Evolutionary conservation across 208 protist species (phyloP), one percentile per base, ranked within the genome.

Genomic region (Lotmaria passim): DNA sequence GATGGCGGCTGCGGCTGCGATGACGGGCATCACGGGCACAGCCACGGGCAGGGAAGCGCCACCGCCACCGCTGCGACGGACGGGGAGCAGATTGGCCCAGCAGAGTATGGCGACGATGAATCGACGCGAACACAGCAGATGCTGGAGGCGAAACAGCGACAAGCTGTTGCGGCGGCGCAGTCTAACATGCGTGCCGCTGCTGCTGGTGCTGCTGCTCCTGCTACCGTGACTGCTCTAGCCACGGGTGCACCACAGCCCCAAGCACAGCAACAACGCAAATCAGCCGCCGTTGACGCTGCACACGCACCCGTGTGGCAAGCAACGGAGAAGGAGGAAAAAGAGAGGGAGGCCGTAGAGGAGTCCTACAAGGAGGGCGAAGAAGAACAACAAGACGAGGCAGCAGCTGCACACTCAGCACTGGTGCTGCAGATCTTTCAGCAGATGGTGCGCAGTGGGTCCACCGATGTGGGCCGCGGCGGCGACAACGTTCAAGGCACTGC

Each of bases 401-500:
- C 2, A 43, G 63, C 30, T 23, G 58, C 14, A 11, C 24, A 8
- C 30, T 64, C 58, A 26, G 19, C 53, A 19, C 39, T 80, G 36
- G 61, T 62, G 46, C 48, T 68, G 55, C 36, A 63, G 19, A 59
- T 83, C 36, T 83, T 83, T 12, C 66, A 83, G 44, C 52, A 83
- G 59, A 80, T 80, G 78, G 24, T 83, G 31, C 78, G 78, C 67
- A 71, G n/a, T 14, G 78, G 78, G 8, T 56, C 58, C 6, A 48
- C 34, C 10, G 65, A 79, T 34, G 21, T 82, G 15, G 57, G 39
- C 2, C 64, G 58, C 10, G 51, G 63, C n/a, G 63, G n/a, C 2
- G 58, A 51, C 44, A 8, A 8, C 44, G 30, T 31, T 0, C 44
- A 51, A 19, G 11, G 31, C 51, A 41, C 30, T 5, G 21, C 23